Percentiles rank a stretch among this genome's conserved stretches.
Conservation (phyloP, 2,329 filamentous ascomycete genomes). For the Cercospora sp. region DNA sequence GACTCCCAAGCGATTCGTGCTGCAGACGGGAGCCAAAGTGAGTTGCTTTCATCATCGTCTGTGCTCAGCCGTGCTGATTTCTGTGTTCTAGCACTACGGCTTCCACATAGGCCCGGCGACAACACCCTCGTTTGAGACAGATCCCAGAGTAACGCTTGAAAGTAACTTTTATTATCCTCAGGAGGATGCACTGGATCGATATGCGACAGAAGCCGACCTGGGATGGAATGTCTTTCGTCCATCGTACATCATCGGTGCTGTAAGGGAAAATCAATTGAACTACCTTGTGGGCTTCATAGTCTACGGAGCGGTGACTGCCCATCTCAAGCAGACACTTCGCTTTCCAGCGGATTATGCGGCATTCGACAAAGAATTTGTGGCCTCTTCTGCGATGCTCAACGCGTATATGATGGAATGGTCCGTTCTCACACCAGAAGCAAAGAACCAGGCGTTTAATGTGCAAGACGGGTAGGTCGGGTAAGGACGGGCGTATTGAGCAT, state of each 20-base stretch:
- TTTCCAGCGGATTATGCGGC: constrained; percentile 47
- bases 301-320: constrained; percentile 49
- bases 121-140: constrained; percentile 48
- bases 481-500: not conserved
- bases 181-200: constrained; percentile 50
- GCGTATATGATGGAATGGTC: constrained; percentile 53
- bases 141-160: constrained; percentile 47
- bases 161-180: constrained; percentile 57
- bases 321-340: constrained; percentile 42
- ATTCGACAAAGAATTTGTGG: constrained; percentile 47
- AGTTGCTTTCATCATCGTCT: not conserved
- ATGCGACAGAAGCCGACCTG: constrained; percentile 36
- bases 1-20: constrained; percentile 48
- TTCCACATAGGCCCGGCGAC: constrained; percentile 49
- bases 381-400: constrained; percentile 49
- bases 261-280: constrained; percentile 53
- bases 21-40: constrained; percentile 51
- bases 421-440: constrained; percentile 41
- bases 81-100: constrained; percentile 41
- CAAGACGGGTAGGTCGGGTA: constrained; percentile 41
- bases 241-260: constrained; percentile 50
- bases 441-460: constrained; percentile 52
- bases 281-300: constrained; percentile 48
- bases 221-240: constrained; percentile 51
- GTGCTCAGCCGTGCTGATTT: not conserved